phyloP scores from a whole-genome alignment of 2,329 filamentous ascomycete genomes.

The Aspergillus hortae region DNA sequence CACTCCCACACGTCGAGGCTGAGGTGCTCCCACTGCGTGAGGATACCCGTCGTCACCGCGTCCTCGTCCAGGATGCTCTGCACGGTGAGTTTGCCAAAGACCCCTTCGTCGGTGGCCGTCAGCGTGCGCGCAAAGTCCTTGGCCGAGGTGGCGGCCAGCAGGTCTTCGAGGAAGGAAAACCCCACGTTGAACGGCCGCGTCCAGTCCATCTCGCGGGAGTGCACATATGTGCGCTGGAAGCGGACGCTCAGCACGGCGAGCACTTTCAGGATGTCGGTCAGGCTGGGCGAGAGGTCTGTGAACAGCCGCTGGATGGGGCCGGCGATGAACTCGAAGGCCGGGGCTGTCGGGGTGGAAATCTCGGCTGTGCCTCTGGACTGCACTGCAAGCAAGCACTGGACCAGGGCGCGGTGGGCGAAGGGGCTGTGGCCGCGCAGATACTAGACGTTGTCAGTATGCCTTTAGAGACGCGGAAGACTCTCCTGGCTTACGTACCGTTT shows the following conservation, averaged over 20 bases:
- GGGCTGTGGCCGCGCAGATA: conserved; percentile 33
- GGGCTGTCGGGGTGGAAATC: conserved; percentile 9
- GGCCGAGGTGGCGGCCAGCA: conserved; percentile 29
- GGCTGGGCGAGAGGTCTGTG: conserved; percentile 25
- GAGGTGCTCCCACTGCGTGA: conserved; percentile 29
- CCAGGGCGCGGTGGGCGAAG: conserved; percentile 35
- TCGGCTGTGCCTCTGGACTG: conserved; percentile 13
- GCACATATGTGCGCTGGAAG: conserved; percentile 34
- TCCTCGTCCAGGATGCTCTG: conserved; percentile 23
- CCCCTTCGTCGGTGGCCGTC: conserved; percentile 25
- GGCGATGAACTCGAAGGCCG: conserved; percentile 35
- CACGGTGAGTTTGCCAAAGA: conserved; percentile 27
- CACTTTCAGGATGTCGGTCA: conserved; percentile 33
- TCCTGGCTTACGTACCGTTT: conserved; percentile 27
- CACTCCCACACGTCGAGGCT: conserved; percentile 36
- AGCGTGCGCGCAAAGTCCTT: conserved; percentile 31
- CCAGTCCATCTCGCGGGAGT: conserved; percentile 34
- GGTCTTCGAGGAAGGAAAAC: conserved; percentile 32
- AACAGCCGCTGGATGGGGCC: conserved; percentile 38
- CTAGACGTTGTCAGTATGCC: conserved; percentile 15
- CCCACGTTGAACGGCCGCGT: conserved; percentile 27
- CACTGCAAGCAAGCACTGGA: conserved; percentile 27
- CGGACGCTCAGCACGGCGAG: conserved; percentile 34
- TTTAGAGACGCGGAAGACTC: neutral
- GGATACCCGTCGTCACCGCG: conserved; percentile 17